Base-by-base conservation (phyloP, 208 protist species). In the Spironucleus salmonicida region DNA sequence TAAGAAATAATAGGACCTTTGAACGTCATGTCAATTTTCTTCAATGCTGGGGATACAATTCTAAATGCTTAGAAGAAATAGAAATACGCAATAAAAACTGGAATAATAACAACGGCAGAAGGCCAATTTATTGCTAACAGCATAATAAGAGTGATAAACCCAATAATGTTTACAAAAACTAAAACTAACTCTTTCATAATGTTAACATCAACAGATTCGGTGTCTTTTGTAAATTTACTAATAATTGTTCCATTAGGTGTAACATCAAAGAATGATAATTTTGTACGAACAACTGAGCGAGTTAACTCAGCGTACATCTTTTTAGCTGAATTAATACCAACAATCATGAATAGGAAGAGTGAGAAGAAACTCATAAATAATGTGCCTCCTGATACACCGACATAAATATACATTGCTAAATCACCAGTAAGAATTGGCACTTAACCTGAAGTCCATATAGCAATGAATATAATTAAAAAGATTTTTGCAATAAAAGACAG, bases 1-100 rank as follows among this genome's bases (percentile, higher is more conserved):
- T 53, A 53, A 53, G 11, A 23, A 23, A 53, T 53, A 71, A 39
- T 62, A 29, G 93, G 93, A 11, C 88, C 91, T 75, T 89, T 86
- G 1, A 85, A 78, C 2, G 89, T 83, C 40, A 82, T 80, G 7
- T 88, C 82, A 13, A 92, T 80, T 40, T 91, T 86, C 62, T 88
- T 84, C 38, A 94, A 64, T 76, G 92, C 90, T 23, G 90, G 79
- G n/a, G 62, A 19, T 32, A 69, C 29, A 32, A 32, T 69, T 15
- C 39, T 15, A 45, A 30, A 69, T 13, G 40, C 23, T 2, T n/a
- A 30, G 39, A 69, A 45, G n/a, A 30, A 62, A n/a, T 35, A 38
- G 13, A 62, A n/a, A 35, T 62, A 62, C 2, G n/a, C 29, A 30
- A 62, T 35, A 13, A 62, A 13, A 62, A n/a, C 11, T n/a, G 59